Percentiles rank a stretch among this genome's conserved stretches.
phyloP scores from a whole-genome alignment of 2,329 filamentous ascomycete species.

The Metarhizium brunneum region DNA sequence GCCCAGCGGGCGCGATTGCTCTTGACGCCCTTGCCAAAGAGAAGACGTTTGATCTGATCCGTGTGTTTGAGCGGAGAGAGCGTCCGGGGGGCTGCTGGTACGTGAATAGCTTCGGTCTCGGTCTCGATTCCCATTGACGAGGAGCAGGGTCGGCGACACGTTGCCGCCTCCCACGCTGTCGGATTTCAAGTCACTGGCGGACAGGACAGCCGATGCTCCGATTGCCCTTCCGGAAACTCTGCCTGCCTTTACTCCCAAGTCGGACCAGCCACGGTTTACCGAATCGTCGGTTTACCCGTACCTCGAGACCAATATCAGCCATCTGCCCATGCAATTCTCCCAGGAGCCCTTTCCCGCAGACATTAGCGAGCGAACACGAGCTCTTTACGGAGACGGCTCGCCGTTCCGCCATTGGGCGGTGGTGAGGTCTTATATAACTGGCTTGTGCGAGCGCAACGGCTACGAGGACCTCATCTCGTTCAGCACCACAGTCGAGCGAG shows the following conservation, averaged over 20 bases:
- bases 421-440: constrained; percentile 44
- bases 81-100: constrained; percentile 53
- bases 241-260: constrained; percentile 34
- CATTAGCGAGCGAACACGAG: constrained; percentile 19
- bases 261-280: constrained; percentile 36
- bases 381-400: constrained; percentile 42
- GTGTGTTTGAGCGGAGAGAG: constrained; percentile 53
- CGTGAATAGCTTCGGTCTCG: constrained; percentile 9
- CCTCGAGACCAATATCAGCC: constrained; percentile 57
- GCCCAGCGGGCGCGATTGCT: constrained; percentile 50
- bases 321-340: constrained; percentile 49
- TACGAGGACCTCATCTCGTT: constrained; percentile 44
- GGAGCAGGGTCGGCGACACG: constrained; percentile 32
- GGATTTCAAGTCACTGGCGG: constrained; percentile 35
- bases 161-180: constrained; percentile 22
- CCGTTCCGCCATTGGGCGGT: constrained; percentile 54
- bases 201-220: constrained; percentile 39
- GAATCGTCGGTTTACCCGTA: constrained; percentile 54
- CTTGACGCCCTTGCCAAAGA: constrained; percentile 52
- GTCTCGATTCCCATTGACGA: neutral
- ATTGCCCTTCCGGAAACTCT: constrained; percentile 35
- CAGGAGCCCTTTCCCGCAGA: constrained; percentile 41
- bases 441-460: constrained; percentile 39
- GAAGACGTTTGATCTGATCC: constrained; percentile 45
- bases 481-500: constrained; percentile 52